Evolutionary conservation across 2,329 filamentous ascomycete species (phyloP), one percentile per base, ranked within the genome.

Genomic region (Pseudocercospora fuligena): DNA sequence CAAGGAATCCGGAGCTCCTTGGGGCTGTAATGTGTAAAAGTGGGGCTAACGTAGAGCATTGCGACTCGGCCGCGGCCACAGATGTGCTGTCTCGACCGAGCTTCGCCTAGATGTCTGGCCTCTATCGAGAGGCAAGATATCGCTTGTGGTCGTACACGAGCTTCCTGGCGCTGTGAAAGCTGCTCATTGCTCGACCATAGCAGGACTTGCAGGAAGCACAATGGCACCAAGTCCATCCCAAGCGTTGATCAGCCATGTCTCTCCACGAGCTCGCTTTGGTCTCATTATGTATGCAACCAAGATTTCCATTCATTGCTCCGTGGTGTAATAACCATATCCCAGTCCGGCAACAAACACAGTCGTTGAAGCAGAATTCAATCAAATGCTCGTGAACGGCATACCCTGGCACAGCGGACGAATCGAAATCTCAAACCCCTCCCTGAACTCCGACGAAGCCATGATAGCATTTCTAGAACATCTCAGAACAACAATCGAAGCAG

Each of bases 271-370:
- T 36, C 64, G 64, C 9, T 66, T 66, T n/a, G 64, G 64, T 25
- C 53, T 66, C 27, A 66, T 66, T 2, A 62, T 66, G 63, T 59
- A 61, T 5, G 57, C 53, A 2, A 23, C 4, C 16, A 12, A 3
- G 6, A 16, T 3, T 40, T 2, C 12, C 57, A 25, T 19, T 56
- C 27, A 27, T 6, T 3, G 6, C 27, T 27, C 4, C 8, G 8
- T 31, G 1, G 4, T 2, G 29, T 33, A 21, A 19, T 33, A 21
- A 33, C 23, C 16, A 56, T 16, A 9, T 49, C 3, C 1, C 31
- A 65, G 63, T 12, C 65, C 65, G 6, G 61, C 65, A n/a, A 67
- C 65, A 19, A 67, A 67, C 43, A 63, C 61, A 16, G 65, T 63
- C 6, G 65, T 67, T 19, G 65, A 67, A 61, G 65, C 61, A 2